Base-by-base conservation (phyloP, 331 rosid genomes). In the Arachis monticola region DNA sequence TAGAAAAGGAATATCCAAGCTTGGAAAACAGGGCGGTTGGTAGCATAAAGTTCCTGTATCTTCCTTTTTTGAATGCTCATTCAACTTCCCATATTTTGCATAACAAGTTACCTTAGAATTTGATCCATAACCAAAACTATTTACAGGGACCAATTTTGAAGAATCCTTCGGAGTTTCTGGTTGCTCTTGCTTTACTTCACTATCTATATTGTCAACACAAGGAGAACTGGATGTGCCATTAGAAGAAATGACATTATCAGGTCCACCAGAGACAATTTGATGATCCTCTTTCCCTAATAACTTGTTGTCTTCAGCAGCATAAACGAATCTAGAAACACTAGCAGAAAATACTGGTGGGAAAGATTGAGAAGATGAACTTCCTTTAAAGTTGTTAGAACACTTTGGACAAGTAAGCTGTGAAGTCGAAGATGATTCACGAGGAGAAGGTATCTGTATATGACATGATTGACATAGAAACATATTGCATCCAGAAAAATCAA, bases 11-110 rank as follows among this genome's bases (percentile, higher is more conserved):
- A 87, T 64, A 75, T 91, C 97, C 81, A 83, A 74, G 70, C 89
- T 82, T 51, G 94, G 97, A 70, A 91, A 87, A 45, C 91, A 91
- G 60, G 97, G 97, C 30, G 97, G 97, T 63, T 89, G 92, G 46
- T 89, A 91, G 79, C 89, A 91, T 7, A 89, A 86, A 81, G 86
- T 70, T 61, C 97, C 87, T 10, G 74, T 70, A 52, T 80, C 88
- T 81, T 62, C 81, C 67, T 76, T 85, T 53, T 85, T 86, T 62
- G 72, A 63, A 57, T 74, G 65, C 58, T 9, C 85, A 17, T 57
- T 47, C 50, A 83, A 46, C n/a, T 81, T 79, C 32, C 63, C 85
- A 55, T 69, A 85, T 74, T 56, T 11, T 48, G 79, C 51, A 53
- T 72, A 67, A 75, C 76, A 78, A 70, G 56, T 79, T 62, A 85